Base-by-base conservation (phyloP, 2,329 filamentous ascomycete species). In the Talaromyces albobiverticillius region DNA sequence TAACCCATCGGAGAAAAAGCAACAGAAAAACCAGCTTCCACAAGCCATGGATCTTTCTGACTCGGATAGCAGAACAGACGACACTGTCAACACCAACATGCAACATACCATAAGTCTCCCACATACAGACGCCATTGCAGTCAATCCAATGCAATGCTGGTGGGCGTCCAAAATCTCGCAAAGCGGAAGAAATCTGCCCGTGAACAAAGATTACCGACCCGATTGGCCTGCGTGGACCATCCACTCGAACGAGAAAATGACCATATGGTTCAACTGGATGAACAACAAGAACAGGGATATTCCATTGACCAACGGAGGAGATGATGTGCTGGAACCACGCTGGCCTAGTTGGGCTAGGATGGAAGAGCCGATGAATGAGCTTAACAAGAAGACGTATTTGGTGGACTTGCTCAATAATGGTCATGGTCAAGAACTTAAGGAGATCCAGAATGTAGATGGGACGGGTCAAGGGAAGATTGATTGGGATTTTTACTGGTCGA, bases 291-390 rank as follows among this genome's bases (percentile, higher is more conserved):
- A 31, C 3, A 26, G 16, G 9, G 18, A 45, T 3, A 29, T 51
- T n/a, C 49, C 49, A 16, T 26, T n/a, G n/a, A 4, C 10, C 2
- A 16, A 3, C 11, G 36, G 2, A 8, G 2, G 4, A 13, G 36
- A 20, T 18, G 11, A 22, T 3, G 18, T 22, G 16, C 16, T 40
- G 16, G 29, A 45, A 16, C 49, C 49, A 16, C 5, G 23, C 1
- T 51, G 49, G 49, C 49, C 49, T 20, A 14, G 29, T 42, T 50
- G 47, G 47, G 23, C 47, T 31, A 41, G 13, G 22, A 16, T 16
- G 0, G 11, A n/a, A 4, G 47, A 50, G 36, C 22, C 26, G 3
- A 14, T 31, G 36, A n/a, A 32, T 23, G 42, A 18, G 23, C 8
- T 10, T 6, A 29, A 9, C 2, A 13, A 45, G 20, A 51, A 13